Evolutionary conservation across 73 alveolate genomes (phyloP), one percentile per base, ranked within the genome.

Genomic region (Stentor coeruleus): DNA sequence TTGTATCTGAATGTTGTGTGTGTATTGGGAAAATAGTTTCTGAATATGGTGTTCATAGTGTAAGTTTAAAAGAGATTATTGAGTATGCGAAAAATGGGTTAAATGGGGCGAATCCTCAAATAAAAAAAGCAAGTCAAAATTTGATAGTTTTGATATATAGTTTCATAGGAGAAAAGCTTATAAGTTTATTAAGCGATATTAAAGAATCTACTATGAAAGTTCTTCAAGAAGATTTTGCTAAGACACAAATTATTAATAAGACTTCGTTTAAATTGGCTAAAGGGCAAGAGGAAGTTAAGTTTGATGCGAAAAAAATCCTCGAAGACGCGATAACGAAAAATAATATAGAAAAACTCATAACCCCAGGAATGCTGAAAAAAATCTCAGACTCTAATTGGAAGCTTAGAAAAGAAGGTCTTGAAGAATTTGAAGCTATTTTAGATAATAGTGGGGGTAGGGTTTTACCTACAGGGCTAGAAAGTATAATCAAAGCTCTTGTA

Each of bases 301-400:
- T 38, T 0, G 72, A 49, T 42, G 85, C 82, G 66, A 90, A 91
- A 20, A 77, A 59, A 59, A 88, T 81, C 36, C 84, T 81, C 42
- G 88, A 82, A 57, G 97, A 86, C 42, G 86, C 89, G 31, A 55
- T 92, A 35, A 97, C 98, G 31, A 85, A 96, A 74, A 74, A 81
- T 14, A 96, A 94, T 83, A 92, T 94, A 40, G 60, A 91, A 36
- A 91, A 94, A 82, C 80, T 81, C 66, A 80, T 94, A 75, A 86
- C 89, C 30, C 86, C 95, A 4, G 87, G 88, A 58, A 55, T 90
- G 73, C 85, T 94, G 76, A 89, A 89, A 30, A 86, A 82, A 77
- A 87, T 94, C 80, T 89, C 84, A 33, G 94, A 92, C 77, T 86
- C 88, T 40, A 92, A 92, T 85, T 94, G 98, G 97, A 86, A 92